Percentiles rank a stretch among this genome's conserved stretches.
Evolutionary conservation across 768 basidiomycete species (phyloP).

Genomic region (Suillus tomentosus): DNA sequence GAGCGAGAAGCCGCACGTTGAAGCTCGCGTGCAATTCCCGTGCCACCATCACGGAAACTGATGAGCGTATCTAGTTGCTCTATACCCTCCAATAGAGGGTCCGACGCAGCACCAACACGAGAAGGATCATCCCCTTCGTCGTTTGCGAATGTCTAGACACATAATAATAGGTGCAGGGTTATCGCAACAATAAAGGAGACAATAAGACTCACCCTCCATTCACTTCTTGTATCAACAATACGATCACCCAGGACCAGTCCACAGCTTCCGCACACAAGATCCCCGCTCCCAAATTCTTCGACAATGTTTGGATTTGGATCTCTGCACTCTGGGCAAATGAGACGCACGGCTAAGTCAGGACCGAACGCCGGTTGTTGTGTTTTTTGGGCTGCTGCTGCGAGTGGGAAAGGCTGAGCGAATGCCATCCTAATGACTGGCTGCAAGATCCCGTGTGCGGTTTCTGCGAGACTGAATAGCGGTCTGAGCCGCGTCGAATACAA

Average conservation of each 20-base stretch:
- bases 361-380: slow-evolving; percentile 62
- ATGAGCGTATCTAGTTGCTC: slow-evolving; percentile 95
- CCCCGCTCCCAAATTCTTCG: slow-evolving; percentile 97
- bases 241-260: slow-evolving; percentile 95
- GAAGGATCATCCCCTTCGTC: slow-evolving; percentile 99
- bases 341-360: slow-evolving; percentile 83
- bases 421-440: slow-evolving; percentile 45
- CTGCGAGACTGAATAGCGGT: slow-evolving; percentile 16
- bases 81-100: slow-evolving; percentile 91
- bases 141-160: slow-evolving; percentile 92
- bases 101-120: slow-evolving; percentile 96
- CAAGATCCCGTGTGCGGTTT: slow-evolving; percentile 20
- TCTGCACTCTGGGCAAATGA: slow-evolving; percentile 95
- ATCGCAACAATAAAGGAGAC: slow-evolving; percentile 16
- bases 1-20: slow-evolving; percentile 89
- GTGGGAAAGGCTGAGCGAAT: slow-evolving; percentile 79
- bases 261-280: slow-evolving; percentile 93
- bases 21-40: slow-evolving; percentile 87
- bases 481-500: slow-evolving; percentile 19
- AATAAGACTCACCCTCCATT: slow-evolving; percentile 82
- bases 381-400: slow-evolving; percentile 56
- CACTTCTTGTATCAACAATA: slow-evolving; percentile 95
- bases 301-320: slow-evolving; percentile 92
- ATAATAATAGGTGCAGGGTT: slow-evolving; percentile 25
- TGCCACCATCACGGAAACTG: slow-evolving; percentile 93